Conservation (phyloP, 371 early-diverging fungal species). For the Nematocida sp. region DNA sequence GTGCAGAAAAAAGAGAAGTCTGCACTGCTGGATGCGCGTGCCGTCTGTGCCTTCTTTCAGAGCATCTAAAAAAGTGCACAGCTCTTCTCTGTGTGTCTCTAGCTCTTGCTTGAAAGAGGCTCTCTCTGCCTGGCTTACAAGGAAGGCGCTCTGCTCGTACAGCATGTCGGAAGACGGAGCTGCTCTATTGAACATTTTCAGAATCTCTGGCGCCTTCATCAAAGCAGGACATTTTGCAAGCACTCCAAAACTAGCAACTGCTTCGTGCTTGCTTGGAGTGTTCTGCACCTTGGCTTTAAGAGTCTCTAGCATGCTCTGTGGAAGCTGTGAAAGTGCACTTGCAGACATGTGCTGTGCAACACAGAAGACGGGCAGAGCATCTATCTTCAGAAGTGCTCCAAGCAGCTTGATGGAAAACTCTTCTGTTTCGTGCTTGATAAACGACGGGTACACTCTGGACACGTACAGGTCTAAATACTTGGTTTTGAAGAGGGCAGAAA, state of each 20-base stretch:
- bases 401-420: background rate
- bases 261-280: background rate
- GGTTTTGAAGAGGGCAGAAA: background rate
- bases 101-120: background rate
- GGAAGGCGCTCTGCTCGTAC: background rate
- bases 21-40: slow-evolving; percentile 19
- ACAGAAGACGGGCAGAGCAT: background rate
- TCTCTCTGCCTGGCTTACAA: background rate
- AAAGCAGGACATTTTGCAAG: background rate
- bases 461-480: background rate
- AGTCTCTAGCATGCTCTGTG: background rate
- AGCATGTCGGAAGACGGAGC: background rate
- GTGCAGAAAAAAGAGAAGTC: background rate
- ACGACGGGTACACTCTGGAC: background rate
- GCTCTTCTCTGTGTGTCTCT: background rate
- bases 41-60: background rate
- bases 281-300: background rate
- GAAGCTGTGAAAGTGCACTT: background rate
- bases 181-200: background rate
- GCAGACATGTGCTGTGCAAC: background rate
- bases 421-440: background rate
- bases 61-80: background rate
- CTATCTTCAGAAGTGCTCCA: background rate
- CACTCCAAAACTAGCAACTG: background rate
- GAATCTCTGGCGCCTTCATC: background rate